Conservation (phyloP, 768 basidiomycete species). For the Stropharia rugosoannulata region DNA sequence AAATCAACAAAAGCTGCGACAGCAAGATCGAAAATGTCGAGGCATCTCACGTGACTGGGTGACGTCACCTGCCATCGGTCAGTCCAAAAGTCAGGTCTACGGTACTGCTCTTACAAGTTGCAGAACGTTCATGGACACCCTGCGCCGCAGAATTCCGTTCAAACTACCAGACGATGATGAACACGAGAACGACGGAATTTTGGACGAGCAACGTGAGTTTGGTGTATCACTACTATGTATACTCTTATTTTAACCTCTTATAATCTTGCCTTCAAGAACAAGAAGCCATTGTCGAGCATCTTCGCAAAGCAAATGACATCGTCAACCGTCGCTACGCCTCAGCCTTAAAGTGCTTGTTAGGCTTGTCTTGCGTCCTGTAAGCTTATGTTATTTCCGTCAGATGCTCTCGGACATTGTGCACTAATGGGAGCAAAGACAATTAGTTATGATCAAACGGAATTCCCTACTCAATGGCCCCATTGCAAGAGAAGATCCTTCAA, state of each 20-base stretch:
- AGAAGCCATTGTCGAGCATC: conserved; percentile 49
- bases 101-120: too few relatives aligned
- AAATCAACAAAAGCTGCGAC: not conserved
- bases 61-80: not conserved
- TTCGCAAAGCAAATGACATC: conserved; percentile 43
- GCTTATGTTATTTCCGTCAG: conserved; percentile 16
- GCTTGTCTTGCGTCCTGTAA: conserved; percentile 46
- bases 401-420: not conserved
- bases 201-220: conserved; percentile 54
- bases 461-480: conserved; percentile 49
- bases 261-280: conserved; percentile 45
- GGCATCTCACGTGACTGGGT: not conserved
- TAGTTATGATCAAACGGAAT: conserved; percentile 40
- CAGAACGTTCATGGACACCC: conserved; percentile 25
- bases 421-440: conserved; percentile 34
- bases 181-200: conserved; percentile 28
- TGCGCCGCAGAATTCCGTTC: conserved; percentile 49
- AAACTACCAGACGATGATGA: conserved; percentile 31
- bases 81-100: too few relatives aligned
- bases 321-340: conserved; percentile 41
- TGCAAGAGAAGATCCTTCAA: conserved; percentile 22
- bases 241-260: not conserved
- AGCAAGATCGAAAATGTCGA: not conserved
- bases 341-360: conserved; percentile 39
- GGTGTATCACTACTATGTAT: not conserved